Percentiles rank a stretch among this genome's conserved stretches.
These are phyloP conservation scores for Phytophthora pisi DNA, from an alignment of 352 stramenopile species.

Conservation along the genomic window DNA sequence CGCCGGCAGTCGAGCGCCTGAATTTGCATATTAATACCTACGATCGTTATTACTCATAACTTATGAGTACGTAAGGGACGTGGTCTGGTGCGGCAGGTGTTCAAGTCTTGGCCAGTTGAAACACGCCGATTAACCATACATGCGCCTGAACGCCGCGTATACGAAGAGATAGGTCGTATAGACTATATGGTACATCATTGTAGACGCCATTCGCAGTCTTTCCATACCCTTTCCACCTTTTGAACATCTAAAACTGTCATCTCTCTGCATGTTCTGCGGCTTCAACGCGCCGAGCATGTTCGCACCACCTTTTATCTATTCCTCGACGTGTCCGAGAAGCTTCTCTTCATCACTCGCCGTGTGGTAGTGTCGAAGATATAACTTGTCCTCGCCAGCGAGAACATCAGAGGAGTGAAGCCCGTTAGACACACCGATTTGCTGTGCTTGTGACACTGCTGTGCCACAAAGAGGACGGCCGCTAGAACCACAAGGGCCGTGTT, in stretches of 20 bases:
- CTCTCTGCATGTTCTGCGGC: slow-evolving; percentile 2
- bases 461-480: slow-evolving; percentile 12
- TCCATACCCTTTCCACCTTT: slow-evolving; percentile 6
- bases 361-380: slow-evolving; percentile 19
- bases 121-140: slow-evolving; percentile 8
- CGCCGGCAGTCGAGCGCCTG: too few relatives aligned
- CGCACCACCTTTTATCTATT: slow-evolving; percentile 13
- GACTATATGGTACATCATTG: neutral
- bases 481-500: slow-evolving; percentile 19
- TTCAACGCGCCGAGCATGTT: slow-evolving; percentile 12
- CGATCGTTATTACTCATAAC: too few relatives aligned
- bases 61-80: too few relatives aligned
- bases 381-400: slow-evolving; percentile 16
- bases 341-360: slow-evolving; percentile 12
- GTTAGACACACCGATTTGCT: slow-evolving; percentile 14
- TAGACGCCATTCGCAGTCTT: neutral
- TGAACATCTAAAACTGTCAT: slow-evolving; percentile 4
- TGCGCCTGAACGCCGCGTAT: neutral
- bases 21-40: too few relatives aligned
- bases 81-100: neutral
- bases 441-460: slow-evolving; percentile 16
- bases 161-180: neutral
- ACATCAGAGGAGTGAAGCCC: slow-evolving; percentile 12
- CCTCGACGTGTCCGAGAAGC: slow-evolving; percentile 12
- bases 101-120: slow-evolving; percentile 12